phyloP scores from a whole-genome alignment of 495 filamentous ascomycete species.

The Neurospora cerealis region DNA sequence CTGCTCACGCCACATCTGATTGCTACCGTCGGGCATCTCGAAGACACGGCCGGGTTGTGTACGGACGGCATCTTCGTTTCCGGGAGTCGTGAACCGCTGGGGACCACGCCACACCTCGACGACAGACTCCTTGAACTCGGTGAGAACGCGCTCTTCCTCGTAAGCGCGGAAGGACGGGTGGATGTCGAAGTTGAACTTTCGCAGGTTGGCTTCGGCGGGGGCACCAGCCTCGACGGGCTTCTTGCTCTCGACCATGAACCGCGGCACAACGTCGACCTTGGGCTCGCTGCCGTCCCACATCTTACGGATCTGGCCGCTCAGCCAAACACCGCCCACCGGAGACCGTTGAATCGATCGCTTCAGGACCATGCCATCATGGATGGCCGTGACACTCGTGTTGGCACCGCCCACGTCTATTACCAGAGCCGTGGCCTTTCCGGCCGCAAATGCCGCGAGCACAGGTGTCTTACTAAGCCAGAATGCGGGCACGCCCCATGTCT shows the following conservation, averaged over 20 bases:
- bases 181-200: constrained; percentile 55
- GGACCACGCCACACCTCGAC: constrained; percentile 90
- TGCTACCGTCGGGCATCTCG: constrained; percentile 88
- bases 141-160: constrained; percentile 86
- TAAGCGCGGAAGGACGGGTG: constrained; percentile 63
- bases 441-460: constrained; percentile 60
- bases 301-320: constrained; percentile 75
- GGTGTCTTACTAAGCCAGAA: constrained; percentile 70
- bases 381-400: constrained; percentile 79
- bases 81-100: constrained; percentile 49
- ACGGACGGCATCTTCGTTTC: constrained; percentile 57
- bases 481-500: constrained; percentile 86
- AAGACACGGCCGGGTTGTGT: constrained; percentile 68
- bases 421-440: constrained; percentile 83
- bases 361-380: constrained; percentile 89
- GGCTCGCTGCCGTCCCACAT: constrained; percentile 69
- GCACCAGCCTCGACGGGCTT: constrained; percentile 79
- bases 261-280: constrained; percentile 69
- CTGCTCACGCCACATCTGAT: constrained; percentile 84
- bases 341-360: constrained; percentile 79
- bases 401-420: constrained; percentile 90
- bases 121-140: constrained; percentile 95
- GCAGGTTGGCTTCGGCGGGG: constrained; percentile 46
- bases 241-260: constrained; percentile 80
- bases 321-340: constrained; percentile 76